Percentiles rank a stretch among this genome's conserved stretches.
Evolutionary conservation across 345 rosid species (phyloP).

Genomic region (Acer campestre): DNA sequence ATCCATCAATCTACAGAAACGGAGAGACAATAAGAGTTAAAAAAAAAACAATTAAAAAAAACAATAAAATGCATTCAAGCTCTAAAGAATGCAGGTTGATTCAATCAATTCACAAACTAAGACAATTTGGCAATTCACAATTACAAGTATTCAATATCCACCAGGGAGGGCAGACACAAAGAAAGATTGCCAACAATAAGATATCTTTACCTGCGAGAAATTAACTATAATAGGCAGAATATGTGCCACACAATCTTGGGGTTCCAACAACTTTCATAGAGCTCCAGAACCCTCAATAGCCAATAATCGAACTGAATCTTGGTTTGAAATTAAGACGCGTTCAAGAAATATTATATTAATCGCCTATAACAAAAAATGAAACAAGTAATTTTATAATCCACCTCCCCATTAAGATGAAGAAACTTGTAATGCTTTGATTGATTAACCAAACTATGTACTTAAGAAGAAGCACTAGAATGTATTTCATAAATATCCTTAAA

Average conservation of each 20-base stretch:
- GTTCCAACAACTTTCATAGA: slow-evolving; percentile 74
- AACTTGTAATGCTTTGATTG: not conserved
- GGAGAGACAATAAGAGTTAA: too few species aligned
- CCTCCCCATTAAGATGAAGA: not conserved
- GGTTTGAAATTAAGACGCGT: slow-evolving; percentile 47
- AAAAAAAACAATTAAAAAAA: too few species aligned
- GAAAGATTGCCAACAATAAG: too few species aligned
- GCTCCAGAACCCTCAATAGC: slow-evolving; percentile 86
- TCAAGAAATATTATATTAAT: not conserved
- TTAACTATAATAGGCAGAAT: slow-evolving; percentile 76
- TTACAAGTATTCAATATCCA: too few species aligned
- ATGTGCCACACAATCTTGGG: slow-evolving; percentile 71
- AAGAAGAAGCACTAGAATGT: not conserved
- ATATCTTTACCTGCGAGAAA: slow-evolving; percentile 67
- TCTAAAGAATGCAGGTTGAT: too few species aligned
- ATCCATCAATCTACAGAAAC: too few species aligned
- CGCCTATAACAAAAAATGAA: not conserved
- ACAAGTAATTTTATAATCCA: not conserved
- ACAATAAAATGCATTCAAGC: too few species aligned
- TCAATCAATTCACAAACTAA: too few species aligned
- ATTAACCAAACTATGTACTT: not conserved
- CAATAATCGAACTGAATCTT: slow-evolving; percentile 77
- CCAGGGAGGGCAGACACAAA: too few species aligned
- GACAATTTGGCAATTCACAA: too few species aligned
- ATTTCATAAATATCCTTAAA: not conserved